These are phyloP conservation scores for Jaltomata sinuosa DNA, from an alignment of 257 asterid genomes.

Conservation along the genomic window DNA sequence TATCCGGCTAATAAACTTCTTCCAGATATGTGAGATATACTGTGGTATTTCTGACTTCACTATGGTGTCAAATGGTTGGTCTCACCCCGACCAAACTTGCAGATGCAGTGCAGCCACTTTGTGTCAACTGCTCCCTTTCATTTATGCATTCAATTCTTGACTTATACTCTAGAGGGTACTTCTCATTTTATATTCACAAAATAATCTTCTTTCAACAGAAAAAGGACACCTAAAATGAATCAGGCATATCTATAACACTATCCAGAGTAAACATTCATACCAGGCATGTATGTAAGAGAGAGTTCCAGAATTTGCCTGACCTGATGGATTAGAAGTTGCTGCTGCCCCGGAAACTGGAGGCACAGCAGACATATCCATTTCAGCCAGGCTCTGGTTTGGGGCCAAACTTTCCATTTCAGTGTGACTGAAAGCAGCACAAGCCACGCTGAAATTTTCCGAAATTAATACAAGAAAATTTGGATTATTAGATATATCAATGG, in stretches of 20 bases:
- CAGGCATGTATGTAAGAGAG: background rate
- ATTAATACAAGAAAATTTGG: constrained; percentile 84
- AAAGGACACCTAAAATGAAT: background rate
- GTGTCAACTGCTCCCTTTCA: background rate
- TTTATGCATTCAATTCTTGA: background rate
- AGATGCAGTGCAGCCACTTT: background rate
- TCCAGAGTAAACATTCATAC: constrained; percentile 7
- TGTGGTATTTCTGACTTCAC: background rate
- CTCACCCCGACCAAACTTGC: background rate
- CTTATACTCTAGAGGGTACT: background rate
- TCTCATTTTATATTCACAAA: background rate
- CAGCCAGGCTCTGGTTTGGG: constrained; percentile 58
- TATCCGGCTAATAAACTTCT: background rate
- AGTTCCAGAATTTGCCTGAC: constrained; percentile 22
- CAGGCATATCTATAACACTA: background rate
- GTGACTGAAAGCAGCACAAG: constrained; percentile 56
- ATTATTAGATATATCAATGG: constrained; percentile 59
- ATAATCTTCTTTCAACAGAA: background rate
- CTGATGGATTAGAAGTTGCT: constrained; percentile 50
- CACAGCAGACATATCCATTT: constrained; percentile 52
- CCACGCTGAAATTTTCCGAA: constrained; percentile 75
- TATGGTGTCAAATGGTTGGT: background rate
- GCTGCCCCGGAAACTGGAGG: constrained; percentile 57
- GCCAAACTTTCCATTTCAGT: constrained; percentile 52
- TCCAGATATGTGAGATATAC: background rate